Evolutionary conservation across 2,329 filamentous ascomycete species (phyloP), one percentile per base, ranked within the genome.

Genomic region (Aspergillus sp.): DNA sequence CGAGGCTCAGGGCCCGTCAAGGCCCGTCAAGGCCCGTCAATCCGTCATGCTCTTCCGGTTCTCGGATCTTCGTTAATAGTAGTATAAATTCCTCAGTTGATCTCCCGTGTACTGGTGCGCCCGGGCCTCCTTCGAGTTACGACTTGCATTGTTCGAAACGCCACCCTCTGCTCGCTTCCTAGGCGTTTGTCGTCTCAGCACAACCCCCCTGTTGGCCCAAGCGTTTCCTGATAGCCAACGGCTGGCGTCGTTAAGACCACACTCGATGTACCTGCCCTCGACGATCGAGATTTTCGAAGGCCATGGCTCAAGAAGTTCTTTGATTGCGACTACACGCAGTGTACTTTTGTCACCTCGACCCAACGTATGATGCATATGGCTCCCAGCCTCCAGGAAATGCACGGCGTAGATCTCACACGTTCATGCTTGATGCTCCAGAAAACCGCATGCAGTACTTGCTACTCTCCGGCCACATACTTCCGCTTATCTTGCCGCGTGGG

Each of bases 171-270:
- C 47, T 54, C 23, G 31, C 46, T 41, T 47, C 31, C 39, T n/a
- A 40, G 41, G 46, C 46, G 17, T n/a, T 55, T n/a, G 37, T 54
- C 47, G 51, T 56, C 47, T 40, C 45, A 52, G 44, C 46, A 49
- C 47, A 56, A 59, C 59, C 63, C 62, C 58, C 56, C 52, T 17
- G 45, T 55, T 63, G 64, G 59, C 52, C 64, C 61, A 62, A 66
- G 66, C 64, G 58, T 40, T 25, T 33, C 50, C 17, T 33, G 35
- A 45, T n/a, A 58, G 46, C 51, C 51, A 58, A 51, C 56, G n/a
- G 44, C 40, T 17, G 40, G 17, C 40, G 15, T 31, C 35, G 14
- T 33, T 39, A 44, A 17, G 19, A 7, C 37, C 23, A 45, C 33
- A 41, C 21, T 56, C 45, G 45, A 51, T 43, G 54, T 56, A n/a